phyloP scores from a whole-genome alignment of 176 grass and related monocot genomes.

The Secale cereale region DNA sequence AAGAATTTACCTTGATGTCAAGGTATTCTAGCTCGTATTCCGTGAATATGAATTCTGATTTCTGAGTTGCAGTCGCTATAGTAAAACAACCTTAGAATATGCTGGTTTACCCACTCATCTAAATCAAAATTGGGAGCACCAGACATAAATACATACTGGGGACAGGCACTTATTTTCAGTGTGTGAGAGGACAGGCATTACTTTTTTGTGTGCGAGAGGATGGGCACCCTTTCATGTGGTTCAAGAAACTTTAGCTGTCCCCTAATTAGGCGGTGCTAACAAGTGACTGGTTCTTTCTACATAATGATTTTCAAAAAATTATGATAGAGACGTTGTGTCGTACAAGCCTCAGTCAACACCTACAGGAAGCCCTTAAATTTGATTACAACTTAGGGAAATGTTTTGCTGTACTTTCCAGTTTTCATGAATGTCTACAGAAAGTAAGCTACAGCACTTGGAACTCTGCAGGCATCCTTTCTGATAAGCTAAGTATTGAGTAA shows the following conservation, averaged over 20 bases:
- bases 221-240: neutral
- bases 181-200: neutral
- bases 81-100: neutral
- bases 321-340: neutral
- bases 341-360: neutral
- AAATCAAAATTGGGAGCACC: neutral
- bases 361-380: neutral
- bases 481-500: neutral
- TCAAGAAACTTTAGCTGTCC: neutral
- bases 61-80: neutral
- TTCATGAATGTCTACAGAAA: constrained; percentile 20
- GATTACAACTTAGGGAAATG: neutral
- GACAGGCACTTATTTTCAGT: neutral
- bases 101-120: neutral
- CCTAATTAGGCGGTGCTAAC: neutral
- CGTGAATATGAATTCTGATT: neutral
- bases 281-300: neutral
- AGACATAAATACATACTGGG: neutral
- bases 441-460: neutral
- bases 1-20: constrained; percentile 8
- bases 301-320: neutral
- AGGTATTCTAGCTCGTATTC: neutral
- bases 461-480: neutral
- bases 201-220: neutral
- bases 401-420: constrained; percentile 15